Conservation (phyloP, 148 eudicot genomes). For the Rhododendron ferrugineum region DNA sequence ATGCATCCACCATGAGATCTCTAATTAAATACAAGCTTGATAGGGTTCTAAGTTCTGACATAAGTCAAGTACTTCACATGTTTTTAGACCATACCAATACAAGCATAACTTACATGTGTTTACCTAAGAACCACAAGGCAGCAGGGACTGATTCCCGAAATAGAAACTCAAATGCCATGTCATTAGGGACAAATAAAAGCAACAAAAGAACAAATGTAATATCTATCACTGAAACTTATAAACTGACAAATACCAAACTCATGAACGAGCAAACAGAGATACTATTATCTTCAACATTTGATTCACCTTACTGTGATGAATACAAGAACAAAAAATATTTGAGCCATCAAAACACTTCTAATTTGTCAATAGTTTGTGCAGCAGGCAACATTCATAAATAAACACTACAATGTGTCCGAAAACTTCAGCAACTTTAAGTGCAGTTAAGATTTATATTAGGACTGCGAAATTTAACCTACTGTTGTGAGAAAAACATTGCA, state of each 20-base stretch:
- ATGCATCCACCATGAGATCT: not conserved
- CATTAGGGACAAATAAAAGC: not conserved
- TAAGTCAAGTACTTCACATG: constrained; percentile 1
- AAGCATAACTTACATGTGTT: not conserved
- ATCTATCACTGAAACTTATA: not conserved
- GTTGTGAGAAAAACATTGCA: not conserved
- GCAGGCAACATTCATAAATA: not conserved
- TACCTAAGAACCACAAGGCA: not conserved
- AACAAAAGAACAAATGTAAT: not conserved
- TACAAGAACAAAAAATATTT: not conserved
- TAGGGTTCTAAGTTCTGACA: not conserved
- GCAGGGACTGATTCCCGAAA: not conserved
- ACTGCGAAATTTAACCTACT: not conserved
- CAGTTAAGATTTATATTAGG: not conserved
- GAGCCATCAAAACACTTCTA: not conserved
- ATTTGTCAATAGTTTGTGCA: not conserved
- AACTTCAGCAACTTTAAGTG: not conserved
- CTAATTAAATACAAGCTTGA: not conserved
- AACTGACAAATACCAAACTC: not conserved
- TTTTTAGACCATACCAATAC: constrained; percentile 9
- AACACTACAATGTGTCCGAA: not conserved
- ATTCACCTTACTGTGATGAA: not conserved
- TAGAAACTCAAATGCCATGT: not conserved
- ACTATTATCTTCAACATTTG: not conserved
- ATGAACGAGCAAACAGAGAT: not conserved